Conservation (phyloP, 768 basidiomycete species). For the Coprinopsis marcescibilis region DNA sequence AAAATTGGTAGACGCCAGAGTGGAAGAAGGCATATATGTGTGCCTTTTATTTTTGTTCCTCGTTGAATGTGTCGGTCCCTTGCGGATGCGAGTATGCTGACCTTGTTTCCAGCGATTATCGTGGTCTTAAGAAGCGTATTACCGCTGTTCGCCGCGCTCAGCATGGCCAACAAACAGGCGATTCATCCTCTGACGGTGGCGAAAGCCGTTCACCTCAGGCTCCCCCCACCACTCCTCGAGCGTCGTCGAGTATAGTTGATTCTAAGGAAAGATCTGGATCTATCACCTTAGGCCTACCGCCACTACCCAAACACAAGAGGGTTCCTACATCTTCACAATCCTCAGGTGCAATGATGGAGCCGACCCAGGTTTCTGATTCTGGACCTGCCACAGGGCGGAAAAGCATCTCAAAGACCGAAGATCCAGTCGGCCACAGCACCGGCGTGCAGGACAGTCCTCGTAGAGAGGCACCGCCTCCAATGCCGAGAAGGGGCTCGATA, state of each 20-base stretch:
- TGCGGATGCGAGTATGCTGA: slow-evolving; percentile 4
- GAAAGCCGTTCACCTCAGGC: background rate
- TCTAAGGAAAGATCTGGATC: background rate
- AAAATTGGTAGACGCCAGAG: slow-evolving; percentile 52
- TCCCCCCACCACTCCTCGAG: background rate
- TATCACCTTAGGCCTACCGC: background rate
- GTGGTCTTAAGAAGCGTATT: slow-evolving; percentile 63
- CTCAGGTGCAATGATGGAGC: too few species aligned
- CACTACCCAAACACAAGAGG: background rate
- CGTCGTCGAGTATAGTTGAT: slow-evolving; percentile 9
- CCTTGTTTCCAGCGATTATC: slow-evolving; percentile 52
- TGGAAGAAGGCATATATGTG: slow-evolving; percentile 65
- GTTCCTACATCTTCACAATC: too few species aligned
- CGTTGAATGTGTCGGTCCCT: background rate
- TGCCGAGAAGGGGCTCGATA: slow-evolving; percentile 3
- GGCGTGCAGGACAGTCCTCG: background rate
- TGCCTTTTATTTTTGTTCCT: background rate
- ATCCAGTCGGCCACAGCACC: background rate
- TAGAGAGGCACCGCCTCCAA: background rate
- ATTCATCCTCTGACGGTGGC: slow-evolving; percentile 15
- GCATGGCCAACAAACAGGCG: slow-evolving; percentile 18
- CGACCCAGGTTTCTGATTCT: too few species aligned
- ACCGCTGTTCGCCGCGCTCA: slow-evolving; percentile 42
- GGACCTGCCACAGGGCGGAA: background rate
- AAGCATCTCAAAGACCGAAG: background rate